These are phyloP conservation scores for Eucalyptus cloeziana DNA, from an alignment of 345 rosid species.

Conservation along the genomic window DNA sequence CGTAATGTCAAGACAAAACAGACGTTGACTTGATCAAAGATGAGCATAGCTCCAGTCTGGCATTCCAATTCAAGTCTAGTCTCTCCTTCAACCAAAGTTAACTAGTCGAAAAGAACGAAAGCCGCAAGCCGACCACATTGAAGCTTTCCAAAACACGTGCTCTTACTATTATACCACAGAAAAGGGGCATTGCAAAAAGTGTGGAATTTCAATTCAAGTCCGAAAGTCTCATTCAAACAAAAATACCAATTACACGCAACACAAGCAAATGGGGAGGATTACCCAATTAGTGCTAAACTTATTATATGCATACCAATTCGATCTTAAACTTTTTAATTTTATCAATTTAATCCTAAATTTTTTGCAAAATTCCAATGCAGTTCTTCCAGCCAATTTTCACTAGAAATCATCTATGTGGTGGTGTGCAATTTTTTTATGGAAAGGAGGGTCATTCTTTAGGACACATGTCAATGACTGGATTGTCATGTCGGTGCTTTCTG, in stretches of 20 bases:
- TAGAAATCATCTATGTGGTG: not conserved
- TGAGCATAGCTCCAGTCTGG: not conserved
- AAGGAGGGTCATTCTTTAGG: not conserved
- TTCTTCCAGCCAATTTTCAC: not conserved
- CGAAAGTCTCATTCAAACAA: not conserved
- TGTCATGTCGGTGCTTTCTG: rapidly evolving
- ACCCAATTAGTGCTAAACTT: not conserved
- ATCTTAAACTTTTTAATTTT: too few relatives aligned
- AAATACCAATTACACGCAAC: not conserved
- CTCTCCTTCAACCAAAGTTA: not conserved
- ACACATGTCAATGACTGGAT: not conserved
- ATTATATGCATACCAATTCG: too few relatives aligned
- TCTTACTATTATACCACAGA: not conserved
- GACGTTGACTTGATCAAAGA: not conserved
- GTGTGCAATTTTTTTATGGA: not conserved
- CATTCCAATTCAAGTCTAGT: not conserved
- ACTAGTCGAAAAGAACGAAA: not conserved
- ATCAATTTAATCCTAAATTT: not conserved
- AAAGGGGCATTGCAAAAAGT: not conserved
- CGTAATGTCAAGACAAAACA: not conserved
- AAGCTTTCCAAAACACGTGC: not conserved
- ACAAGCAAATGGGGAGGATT: not conserved
- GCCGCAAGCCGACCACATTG: not conserved
- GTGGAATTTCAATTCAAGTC: not conserved
- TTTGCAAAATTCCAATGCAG: too few relatives aligned